Percentiles rank a stretch among this genome's conserved stretches.
phyloP scores from a whole-genome alignment of 2,329 filamentous ascomycete species.

The Aspergillus felis region DNA sequence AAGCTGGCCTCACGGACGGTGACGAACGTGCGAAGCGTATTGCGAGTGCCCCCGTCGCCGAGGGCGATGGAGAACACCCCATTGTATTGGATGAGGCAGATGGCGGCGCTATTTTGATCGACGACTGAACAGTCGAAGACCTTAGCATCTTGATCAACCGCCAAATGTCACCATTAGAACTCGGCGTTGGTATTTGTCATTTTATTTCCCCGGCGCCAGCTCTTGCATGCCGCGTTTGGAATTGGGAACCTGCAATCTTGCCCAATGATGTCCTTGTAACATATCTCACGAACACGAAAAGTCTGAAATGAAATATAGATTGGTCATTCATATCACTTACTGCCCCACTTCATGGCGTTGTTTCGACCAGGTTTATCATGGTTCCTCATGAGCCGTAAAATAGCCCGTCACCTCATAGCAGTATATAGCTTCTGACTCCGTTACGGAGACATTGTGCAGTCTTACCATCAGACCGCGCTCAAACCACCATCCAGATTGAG shows the following conservation, averaged over 20 bases:
- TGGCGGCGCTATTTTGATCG: conserved; percentile 64
- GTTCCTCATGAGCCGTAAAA: background rate
- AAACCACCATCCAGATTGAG: conserved; percentile 82
- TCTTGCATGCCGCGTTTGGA: background rate
- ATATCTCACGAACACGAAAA: conserved; percentile 12
- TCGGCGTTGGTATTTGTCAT: background rate
- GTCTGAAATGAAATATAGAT: conserved; percentile 7
- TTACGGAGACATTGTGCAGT: background rate
- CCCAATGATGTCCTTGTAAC: conserved; percentile 13
- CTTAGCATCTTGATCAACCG: background rate
- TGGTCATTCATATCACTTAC: background rate
- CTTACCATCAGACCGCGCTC: conserved; percentile 55
- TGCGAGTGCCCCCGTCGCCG: conserved; percentile 32
- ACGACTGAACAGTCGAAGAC: conserved; percentile 46
- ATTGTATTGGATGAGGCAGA: conserved; percentile 48
- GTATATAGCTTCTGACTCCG: background rate
- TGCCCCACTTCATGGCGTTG: background rate
- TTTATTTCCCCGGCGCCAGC: background rate
- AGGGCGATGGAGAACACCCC: conserved; percentile 37
- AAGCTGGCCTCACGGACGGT: conserved; percentile 32
- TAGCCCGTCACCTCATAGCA: background rate
- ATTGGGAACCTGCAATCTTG: background rate
- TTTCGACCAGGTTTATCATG: background rate
- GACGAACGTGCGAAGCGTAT: conserved; percentile 42
- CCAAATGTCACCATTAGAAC: background rate